Evolutionary conservation across 2,329 filamentous ascomycete species (phyloP).

Genomic region (Dactylellina haptotyla): DNA sequence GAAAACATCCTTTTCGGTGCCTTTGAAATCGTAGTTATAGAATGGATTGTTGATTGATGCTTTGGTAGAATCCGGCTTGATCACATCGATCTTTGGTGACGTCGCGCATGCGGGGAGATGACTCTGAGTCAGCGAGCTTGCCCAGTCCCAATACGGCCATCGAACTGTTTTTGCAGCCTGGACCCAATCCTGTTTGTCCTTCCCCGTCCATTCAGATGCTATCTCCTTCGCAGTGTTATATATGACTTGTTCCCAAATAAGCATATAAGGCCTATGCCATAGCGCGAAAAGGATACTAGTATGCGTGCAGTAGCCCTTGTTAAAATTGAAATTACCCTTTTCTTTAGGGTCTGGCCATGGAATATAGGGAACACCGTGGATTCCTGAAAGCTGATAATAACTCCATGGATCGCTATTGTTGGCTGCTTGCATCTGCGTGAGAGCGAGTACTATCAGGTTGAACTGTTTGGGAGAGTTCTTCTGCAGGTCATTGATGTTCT

Average conservation of each 20-base stretch:
- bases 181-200: slow-evolving; percentile 37
- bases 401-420: slow-evolving; percentile 6
- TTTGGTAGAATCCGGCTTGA: slow-evolving; percentile 11
- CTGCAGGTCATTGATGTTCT: slow-evolving; percentile 17
- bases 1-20: slow-evolving; percentile 21
- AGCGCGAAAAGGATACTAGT: slow-evolving; percentile 54
- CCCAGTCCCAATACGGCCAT: slow-evolving; percentile 57
- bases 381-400: slow-evolving; percentile 33
- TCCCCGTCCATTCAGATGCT: slow-evolving; percentile 45
- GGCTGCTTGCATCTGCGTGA: slow-evolving; percentile 6
- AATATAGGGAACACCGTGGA: slow-evolving; percentile 23
- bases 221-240: slow-evolving; percentile 27
- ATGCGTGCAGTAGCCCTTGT: slow-evolving; percentile 13
- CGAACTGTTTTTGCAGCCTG: slow-evolving; percentile 53
- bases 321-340: neutral
- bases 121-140: slow-evolving; percentile 31
- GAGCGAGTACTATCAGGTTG: slow-evolving; percentile 16
- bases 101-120: slow-evolving; percentile 42
- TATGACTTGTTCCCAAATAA: slow-evolving; percentile 56
- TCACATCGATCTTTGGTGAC: slow-evolving; percentile 31
- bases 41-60: slow-evolving; percentile 35
- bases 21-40: slow-evolving; percentile 1
- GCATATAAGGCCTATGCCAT: slow-evolving; percentile 59
- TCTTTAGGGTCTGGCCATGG: slow-evolving; percentile 7
- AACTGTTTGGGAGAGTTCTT: slow-evolving; percentile 10